These are phyloP conservation scores for Silybum marianum DNA, from an alignment of 129 eudicot genomes.

Conservation along the genomic window DNA sequence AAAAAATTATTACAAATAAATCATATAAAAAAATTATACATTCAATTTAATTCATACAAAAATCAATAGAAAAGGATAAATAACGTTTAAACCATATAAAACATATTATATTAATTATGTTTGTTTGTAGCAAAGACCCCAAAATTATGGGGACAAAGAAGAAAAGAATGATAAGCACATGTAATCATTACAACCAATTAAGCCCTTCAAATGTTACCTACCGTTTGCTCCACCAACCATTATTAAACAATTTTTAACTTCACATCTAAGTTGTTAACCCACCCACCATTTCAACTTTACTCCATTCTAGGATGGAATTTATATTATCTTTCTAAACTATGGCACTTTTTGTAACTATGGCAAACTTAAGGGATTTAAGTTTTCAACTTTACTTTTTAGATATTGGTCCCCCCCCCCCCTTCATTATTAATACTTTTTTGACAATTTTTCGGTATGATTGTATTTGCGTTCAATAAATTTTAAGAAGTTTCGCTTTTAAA, in stretches of 20 bases:
- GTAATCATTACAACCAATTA: slow-evolving; percentile 18
- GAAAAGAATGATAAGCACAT: slow-evolving; percentile 9
- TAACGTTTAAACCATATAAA: not conserved
- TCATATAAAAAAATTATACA: no score
- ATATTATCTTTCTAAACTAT: not conserved
- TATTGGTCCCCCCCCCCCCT: slow-evolving; percentile 19
- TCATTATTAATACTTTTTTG: not conserved
- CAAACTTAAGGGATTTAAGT: slow-evolving; percentile 17
- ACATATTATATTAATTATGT: slow-evolving; percentile 5
- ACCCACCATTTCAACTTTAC: slow-evolving; percentile 24
- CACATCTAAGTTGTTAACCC: slow-evolving; percentile 33
- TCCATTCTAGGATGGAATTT: slow-evolving; percentile 7
- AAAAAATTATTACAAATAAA: no score
- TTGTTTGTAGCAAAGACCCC: slow-evolving; percentile 12
- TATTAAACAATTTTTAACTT: slow-evolving; percentile 20
- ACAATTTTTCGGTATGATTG: not conserved
- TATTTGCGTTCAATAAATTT: not conserved
- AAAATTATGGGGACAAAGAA: slow-evolving; percentile 19
- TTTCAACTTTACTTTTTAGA: not conserved
- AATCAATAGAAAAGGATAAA: not conserved
- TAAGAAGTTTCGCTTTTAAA: not conserved
- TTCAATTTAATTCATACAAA: not conserved
- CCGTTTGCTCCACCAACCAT: slow-evolving; percentile 33
- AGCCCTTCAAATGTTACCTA: slow-evolving; percentile 20
- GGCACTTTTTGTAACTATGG: not conserved